Evolutionary conservation across 208 protist species (phyloP).

Genomic region (Trypanosoma avium): DNA sequence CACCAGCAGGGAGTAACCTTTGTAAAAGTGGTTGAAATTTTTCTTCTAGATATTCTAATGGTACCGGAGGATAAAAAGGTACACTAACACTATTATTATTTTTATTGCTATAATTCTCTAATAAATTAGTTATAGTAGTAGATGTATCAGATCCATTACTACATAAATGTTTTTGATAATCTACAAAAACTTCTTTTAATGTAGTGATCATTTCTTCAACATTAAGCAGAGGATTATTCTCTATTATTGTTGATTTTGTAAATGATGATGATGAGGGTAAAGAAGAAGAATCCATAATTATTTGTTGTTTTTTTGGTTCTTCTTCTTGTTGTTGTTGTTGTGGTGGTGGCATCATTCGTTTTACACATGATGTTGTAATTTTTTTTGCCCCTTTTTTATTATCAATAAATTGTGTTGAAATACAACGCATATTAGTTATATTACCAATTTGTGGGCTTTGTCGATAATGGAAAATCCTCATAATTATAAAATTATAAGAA

Average conservation of each 20-base stretch:
- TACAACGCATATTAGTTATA: not conserved
- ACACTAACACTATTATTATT: not conserved
- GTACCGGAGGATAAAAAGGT: slow-evolving; percentile 26
- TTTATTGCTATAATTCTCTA: too few relatives aligned
- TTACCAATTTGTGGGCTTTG: not conserved
- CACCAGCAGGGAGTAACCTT: slow-evolving; percentile 7
- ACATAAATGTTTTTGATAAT: slow-evolving; percentile 9
- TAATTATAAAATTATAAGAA: not conserved
- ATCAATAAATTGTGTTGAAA: slow-evolving; percentile 8
- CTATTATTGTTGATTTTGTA: not conserved
- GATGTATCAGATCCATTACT: too few relatives aligned
- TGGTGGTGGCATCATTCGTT: slow-evolving; percentile 20
- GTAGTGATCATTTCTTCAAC: slow-evolving; percentile 17
- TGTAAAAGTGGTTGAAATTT: slow-evolving; percentile 22
- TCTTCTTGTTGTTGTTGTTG: not conserved
- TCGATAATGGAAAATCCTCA: not conserved
- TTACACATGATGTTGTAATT: slow-evolving; percentile 5
- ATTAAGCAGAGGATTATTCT: slow-evolving; percentile 9
- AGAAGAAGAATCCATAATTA: too few relatives aligned
- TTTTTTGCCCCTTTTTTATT: not conserved
- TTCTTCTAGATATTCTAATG: slow-evolving; percentile 21
- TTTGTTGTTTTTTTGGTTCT: too few relatives aligned
- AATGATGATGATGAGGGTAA: not conserved
- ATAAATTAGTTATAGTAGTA: too few relatives aligned
- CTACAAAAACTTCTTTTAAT: slow-evolving; percentile 10